phyloP scores from a whole-genome alignment of 1,139 yeast genomes.

The Hansenula lynferdii region DNA sequence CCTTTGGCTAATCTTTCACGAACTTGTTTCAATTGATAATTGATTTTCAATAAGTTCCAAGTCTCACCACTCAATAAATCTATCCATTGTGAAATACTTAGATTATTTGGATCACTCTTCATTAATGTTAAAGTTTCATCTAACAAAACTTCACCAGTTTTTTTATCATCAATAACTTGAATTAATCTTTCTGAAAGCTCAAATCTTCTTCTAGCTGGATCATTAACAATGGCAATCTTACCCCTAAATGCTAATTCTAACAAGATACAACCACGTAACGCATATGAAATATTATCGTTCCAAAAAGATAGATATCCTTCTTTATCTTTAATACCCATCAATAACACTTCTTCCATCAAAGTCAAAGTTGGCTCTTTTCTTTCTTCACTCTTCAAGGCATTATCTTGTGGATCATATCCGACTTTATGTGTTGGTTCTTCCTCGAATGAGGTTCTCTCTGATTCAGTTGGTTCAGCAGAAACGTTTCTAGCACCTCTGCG shows the following conservation, averaged over 20 bases:
- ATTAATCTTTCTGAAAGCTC: slow-evolving; percentile 83
- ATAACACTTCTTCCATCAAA: slow-evolving; percentile 90
- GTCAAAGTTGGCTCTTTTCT: slow-evolving; percentile 66
- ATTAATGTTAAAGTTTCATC: slow-evolving; percentile 92
- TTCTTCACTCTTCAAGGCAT: slow-evolving; percentile 27
- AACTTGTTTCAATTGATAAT: slow-evolving; percentile 94
- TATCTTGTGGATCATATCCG: slow-evolving; percentile 75
- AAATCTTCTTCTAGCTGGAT: slow-evolving; percentile 87
- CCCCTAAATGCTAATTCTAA: slow-evolving; percentile 91
- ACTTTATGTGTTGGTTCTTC: slow-evolving; percentile 38
- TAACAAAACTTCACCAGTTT: slow-evolving; percentile 92
- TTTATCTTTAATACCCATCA: slow-evolving; percentile 89
- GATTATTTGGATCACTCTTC: slow-evolving; percentile 76
- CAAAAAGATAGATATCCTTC: slow-evolving; percentile 96
- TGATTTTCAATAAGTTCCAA: slow-evolving; percentile 93
- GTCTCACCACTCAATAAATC: slow-evolving; percentile 94
- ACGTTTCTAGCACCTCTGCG: slow-evolving; percentile 35
- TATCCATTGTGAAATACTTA: slow-evolving; percentile 89
- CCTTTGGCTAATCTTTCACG: slow-evolving; percentile 97
- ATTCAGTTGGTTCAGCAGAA: slow-evolving; percentile 14
- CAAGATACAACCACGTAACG: slow-evolving; percentile 89
- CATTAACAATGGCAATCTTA: slow-evolving; percentile 83
- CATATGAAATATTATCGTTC: slow-evolving; percentile 97
- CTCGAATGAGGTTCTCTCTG: slow-evolving; percentile 7
- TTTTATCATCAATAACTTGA: slow-evolving; percentile 78